Evolutionary conservation across 2,329 filamentous ascomycete genomes (phyloP).

Genomic region (Aureobasidium namibiae): DNA sequence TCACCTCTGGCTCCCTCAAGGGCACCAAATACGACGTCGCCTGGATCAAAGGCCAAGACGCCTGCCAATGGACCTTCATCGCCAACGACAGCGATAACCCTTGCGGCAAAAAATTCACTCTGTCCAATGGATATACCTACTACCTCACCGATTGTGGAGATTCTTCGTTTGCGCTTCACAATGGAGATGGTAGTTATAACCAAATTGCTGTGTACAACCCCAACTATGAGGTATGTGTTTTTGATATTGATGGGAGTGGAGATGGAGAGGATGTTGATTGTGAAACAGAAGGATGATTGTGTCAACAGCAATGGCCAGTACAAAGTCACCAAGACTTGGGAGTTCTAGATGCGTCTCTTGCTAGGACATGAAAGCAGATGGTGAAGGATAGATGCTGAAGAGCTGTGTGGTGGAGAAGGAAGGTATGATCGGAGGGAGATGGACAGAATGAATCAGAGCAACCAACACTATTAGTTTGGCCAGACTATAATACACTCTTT

Average conservation of each 20-base stretch:
- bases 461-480: background rate
- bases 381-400: background rate
- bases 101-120: background rate
- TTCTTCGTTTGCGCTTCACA: background rate
- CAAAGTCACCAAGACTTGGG: background rate
- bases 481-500: background rate
- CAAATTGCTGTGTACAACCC: background rate
- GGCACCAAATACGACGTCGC: background rate
- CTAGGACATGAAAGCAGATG: background rate
- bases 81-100: background rate
- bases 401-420: background rate
- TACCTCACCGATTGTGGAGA: background rate
- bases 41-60: background rate
- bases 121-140: background rate
- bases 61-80: background rate
- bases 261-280: background rate
- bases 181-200: background rate
- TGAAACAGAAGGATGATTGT: background rate
- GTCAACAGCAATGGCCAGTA: slow-evolving; percentile 1
- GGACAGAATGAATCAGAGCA: background rate
- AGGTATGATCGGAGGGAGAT: background rate
- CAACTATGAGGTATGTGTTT: background rate
- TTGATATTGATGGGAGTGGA: background rate
- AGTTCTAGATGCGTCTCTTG: background rate
- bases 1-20: background rate